Percentiles rank a stretch among this genome's conserved stretches.
These are phyloP conservation scores for Aspergillus niger DNA, from an alignment of 2,329 filamentous ascomycete species.

Conservation along the genomic window DNA sequence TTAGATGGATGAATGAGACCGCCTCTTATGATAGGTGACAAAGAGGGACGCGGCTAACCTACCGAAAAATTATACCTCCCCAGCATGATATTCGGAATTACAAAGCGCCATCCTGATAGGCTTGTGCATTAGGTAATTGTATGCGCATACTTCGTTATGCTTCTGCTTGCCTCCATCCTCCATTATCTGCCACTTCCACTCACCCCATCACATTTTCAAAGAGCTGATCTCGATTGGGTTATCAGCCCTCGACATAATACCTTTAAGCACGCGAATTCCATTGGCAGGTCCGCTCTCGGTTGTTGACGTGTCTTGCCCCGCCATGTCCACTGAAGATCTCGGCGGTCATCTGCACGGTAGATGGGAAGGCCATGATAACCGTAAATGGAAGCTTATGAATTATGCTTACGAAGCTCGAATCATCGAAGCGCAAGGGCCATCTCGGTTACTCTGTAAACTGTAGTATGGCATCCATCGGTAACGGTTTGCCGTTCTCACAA, in stretches of 20 bases:
- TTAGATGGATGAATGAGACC: background rate
- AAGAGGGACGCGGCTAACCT: background rate
- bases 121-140: too few relatives aligned
- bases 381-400: background rate
- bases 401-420: background rate
- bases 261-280: background rate
- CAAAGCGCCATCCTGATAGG: too few relatives aligned
- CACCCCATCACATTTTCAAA: background rate
- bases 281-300: background rate
- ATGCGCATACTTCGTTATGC: too few relatives aligned
- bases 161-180: too few relatives aligned
- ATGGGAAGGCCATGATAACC: background rate
- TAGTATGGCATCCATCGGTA: background rate
- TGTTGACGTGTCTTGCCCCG: slow-evolving; percentile 9
- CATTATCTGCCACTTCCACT: background rate
- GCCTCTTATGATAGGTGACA: background rate
- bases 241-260: background rate
- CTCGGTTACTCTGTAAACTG: background rate
- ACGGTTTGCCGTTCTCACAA: background rate
- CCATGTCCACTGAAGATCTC: slow-evolving; percentile 2
- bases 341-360: background rate
- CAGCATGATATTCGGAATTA: too few relatives aligned
- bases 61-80: background rate
- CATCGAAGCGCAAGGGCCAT: background rate
- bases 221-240: background rate